phyloP scores from a whole-genome alignment of 768 basidiomycete genomes.

The Thelephora ganbajun region DNA sequence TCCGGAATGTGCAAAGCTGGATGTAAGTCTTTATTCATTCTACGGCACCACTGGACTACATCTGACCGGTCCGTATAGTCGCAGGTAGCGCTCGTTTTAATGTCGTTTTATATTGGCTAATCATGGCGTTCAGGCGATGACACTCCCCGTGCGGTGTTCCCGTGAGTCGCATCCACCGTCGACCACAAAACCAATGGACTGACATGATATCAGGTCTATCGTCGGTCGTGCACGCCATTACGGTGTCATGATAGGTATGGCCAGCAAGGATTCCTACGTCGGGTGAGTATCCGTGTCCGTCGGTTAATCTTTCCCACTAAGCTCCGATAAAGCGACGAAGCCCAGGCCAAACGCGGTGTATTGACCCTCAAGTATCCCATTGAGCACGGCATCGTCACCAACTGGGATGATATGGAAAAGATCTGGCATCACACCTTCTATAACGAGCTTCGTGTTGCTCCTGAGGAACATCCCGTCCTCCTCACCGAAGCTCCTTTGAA shows the following conservation, averaged over 20 bases:
- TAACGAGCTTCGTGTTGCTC: conserved; percentile 88
- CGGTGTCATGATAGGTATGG: conserved; percentile 70
- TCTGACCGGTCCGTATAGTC: conserved; percentile 59
- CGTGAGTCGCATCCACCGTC: conserved; percentile 40
- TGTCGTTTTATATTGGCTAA: background rate
- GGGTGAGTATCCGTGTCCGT: conserved; percentile 25
- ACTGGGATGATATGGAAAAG: conserved; percentile 72
- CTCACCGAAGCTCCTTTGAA: conserved; percentile 88
- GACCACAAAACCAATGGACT: background rate
- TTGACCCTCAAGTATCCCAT: conserved; percentile 58
- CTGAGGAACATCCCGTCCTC: conserved; percentile 86
- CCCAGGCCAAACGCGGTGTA: conserved; percentile 63
- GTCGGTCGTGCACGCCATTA: conserved; percentile 63
- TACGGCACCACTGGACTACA: conserved; percentile 52
- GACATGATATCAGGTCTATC: conserved; percentile 31
- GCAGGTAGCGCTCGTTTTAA: conserved; percentile 13
- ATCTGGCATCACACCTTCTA: conserved; percentile 71
- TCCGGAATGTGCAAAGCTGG: conserved; percentile 99
- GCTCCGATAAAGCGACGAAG: conserved; percentile 37
- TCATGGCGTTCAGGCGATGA: conserved; percentile 56
- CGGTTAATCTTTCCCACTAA: background rate
- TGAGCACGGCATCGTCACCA: conserved; percentile 60
- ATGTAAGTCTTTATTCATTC: conserved; percentile 39
- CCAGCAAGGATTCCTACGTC: conserved; percentile 66
- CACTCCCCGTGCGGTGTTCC: conserved; percentile 95